Evolutionary conservation across 2,329 filamentous ascomycete species (phyloP).

Genomic region (Diaporthe longicolla): DNA sequence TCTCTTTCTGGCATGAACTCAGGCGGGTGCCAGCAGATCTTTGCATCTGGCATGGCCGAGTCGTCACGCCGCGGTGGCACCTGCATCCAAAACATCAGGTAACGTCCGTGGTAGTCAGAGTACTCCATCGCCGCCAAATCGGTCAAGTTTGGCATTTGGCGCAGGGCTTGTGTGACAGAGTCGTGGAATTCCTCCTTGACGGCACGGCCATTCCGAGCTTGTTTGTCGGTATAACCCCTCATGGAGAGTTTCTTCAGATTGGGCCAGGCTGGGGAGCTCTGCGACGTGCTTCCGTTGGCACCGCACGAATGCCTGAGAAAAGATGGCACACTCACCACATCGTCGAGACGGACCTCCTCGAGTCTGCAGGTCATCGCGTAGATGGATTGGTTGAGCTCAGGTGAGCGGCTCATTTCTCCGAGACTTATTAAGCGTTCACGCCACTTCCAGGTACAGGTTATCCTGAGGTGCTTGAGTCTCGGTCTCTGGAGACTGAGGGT

Average conservation of each 20-base stretch:
- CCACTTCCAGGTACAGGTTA: too few relatives aligned
- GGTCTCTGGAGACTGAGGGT: too few relatives aligned
- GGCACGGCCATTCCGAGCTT: accelerated
- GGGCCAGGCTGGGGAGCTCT: not conserved
- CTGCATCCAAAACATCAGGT: not conserved
- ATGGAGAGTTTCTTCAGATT: not conserved
- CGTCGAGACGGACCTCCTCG: not conserved
- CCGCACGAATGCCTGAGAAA: not conserved
- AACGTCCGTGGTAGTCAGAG: too few relatives aligned
- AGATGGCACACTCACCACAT: not conserved
- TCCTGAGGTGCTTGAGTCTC: not conserved
- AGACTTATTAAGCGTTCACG: not conserved
- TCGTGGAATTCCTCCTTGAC: not conserved
- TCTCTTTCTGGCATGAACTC: not conserved
- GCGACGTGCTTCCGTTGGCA: not conserved
- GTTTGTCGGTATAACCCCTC: accelerated
- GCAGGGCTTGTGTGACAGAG: not conserved
- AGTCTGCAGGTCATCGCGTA: not conserved
- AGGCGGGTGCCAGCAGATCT: accelerated
- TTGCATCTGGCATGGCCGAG: not conserved
- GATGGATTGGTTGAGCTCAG: not conserved
- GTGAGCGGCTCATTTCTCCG: not conserved
- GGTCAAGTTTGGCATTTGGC: not conserved
- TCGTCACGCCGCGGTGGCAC: not conserved
- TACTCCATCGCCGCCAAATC: not conserved